Base-by-base conservation (phyloP, 352 stramenopile genomes). In the Phytophthora vignae region DNA sequence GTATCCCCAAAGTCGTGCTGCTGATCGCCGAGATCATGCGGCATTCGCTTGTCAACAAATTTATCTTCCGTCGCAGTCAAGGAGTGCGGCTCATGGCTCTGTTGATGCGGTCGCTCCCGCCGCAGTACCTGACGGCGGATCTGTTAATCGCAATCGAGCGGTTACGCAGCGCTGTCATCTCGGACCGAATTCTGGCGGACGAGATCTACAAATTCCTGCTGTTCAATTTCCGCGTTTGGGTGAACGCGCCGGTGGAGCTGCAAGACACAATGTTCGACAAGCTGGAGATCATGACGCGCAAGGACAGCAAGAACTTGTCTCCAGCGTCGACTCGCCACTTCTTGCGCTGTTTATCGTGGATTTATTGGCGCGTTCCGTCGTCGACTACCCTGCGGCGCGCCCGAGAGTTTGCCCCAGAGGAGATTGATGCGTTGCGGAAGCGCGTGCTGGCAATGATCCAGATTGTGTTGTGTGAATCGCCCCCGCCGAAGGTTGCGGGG, bases 171-270 rank as follows among this genome's bases (percentile, higher is more conserved):
- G 88, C 87, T 15, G 87, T 95, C 27, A 86, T 92, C 29, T 93
- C 89, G 12, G 89, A 96, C 64, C 86, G 87, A 19, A 93, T 82
- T 62, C 60, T 96, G 27, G 76, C 85, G 1, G 88, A 95, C 52
- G 89, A 96, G 55, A 93, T 95, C 40, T 90, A 90, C 71, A 94
- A 92, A 63, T 90, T 91, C 52, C 57, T 96, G 60, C 71, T 96
- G 10, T 96, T 93, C 76, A 95, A 96, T 64, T 95, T 96, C 54
- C 86, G 87, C 5, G 77, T 96, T 31, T 96, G 89, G 89, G 82
- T 95, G 22, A 94, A 93, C 21, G 89, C 87, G 1, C 73, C 89
- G 0, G 80, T 90, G 9, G 83, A 88, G 40, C 61, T 95, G 14
- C 89, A 96, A 67, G 66, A 82, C 42, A 90, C 60, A 1, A 76